A percentile compares a stretch with the other conserved stretches of the same genome.
phyloP scores from a whole-genome alignment of 2,329 filamentous ascomycete genomes.

The Phialemoniopsis sp. region DNA sequence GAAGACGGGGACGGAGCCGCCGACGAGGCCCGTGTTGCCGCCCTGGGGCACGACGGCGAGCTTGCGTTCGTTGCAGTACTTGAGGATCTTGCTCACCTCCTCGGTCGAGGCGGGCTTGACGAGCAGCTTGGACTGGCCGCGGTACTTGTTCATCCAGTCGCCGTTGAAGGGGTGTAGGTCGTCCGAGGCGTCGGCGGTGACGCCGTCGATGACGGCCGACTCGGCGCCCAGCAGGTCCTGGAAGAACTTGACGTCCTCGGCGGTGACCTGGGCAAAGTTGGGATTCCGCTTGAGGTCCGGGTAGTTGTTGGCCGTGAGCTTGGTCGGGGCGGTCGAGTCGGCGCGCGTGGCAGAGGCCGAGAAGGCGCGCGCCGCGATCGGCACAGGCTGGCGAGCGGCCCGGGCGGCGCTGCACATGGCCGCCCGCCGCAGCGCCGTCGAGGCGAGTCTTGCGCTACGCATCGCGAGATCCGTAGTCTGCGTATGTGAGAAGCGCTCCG shows the following conservation, averaged over 20 bases:
- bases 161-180: conserved; percentile 91
- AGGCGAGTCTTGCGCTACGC: too few species aligned
- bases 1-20: conserved; percentile 93
- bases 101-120: conserved; percentile 80
- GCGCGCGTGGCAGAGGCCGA: too few species aligned
- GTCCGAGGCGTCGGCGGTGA: conserved; percentile 66
- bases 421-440: background rate
- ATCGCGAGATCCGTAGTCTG: too few species aligned
- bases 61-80: conserved; percentile 91
- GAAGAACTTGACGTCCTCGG: conserved; percentile 81
- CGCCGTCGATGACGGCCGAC: conserved; percentile 79
- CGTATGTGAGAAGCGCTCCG: too few species aligned
- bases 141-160: conserved; percentile 99
- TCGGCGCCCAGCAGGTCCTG: conserved; percentile 72
- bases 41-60: conserved; percentile 95
- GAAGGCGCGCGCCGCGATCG: too few species aligned
- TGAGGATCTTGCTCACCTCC: conserved; percentile 84
- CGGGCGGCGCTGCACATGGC: background rate
- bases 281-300: conserved; percentile 77
- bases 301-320: conserved; percentile 82
- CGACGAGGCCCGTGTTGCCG: conserved; percentile 93
- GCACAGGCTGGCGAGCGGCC: background rate
- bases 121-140: conserved; percentile 82
- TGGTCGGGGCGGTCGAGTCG: conserved; percentile 24
- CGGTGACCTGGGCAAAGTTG: conserved; percentile 68